Evolutionary conservation across 768 basidiomycete genomes (phyloP).

Genomic region (Pisolithus tinctorius): DNA sequence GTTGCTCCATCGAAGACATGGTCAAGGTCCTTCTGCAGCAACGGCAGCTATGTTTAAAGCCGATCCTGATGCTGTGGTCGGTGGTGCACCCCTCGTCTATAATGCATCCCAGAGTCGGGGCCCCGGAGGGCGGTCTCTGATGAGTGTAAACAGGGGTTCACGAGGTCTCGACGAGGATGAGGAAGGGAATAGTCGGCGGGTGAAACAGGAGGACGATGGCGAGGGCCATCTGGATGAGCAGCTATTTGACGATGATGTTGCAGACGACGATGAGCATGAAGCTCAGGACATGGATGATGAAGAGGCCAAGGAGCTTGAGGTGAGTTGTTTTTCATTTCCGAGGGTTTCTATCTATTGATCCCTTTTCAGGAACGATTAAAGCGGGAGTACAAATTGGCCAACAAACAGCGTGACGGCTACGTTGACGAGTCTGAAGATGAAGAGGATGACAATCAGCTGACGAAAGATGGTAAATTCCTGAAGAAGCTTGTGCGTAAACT

Average conservation of each 20-base stretch:
- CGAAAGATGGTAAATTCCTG: conserved; percentile 71
- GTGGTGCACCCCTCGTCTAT: conserved; percentile 42
- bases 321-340: conserved; percentile 22
- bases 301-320: conserved; percentile 79
- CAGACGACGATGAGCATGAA: conserved; percentile 81
- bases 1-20: conserved; percentile 55
- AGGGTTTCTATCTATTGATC: not conserved
- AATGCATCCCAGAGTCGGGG: conserved; percentile 51
- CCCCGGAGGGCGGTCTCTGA: conserved; percentile 61
- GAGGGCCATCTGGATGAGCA: conserved; percentile 83
- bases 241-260: conserved; percentile 76
- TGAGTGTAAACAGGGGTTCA: conserved; percentile 62
- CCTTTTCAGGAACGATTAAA: conserved; percentile 67
- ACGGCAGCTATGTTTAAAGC: conserved; percentile 67
- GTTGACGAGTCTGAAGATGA: conserved; percentile 73
- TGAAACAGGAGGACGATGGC: conserved; percentile 56
- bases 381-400: conserved; percentile 72
- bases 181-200: conserved; percentile 46
- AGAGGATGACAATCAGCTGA: conserved; percentile 52
- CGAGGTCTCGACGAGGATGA: conserved; percentile 61
- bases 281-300: conserved; percentile 72
- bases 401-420: conserved; percentile 62
- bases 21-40: conserved; percentile 51
- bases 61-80: conserved; percentile 44
- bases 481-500: conserved; percentile 81